Conservation (phyloP, 225 moss, liverwort and hornwort species). For the Polytrichum formosum region DNA sequence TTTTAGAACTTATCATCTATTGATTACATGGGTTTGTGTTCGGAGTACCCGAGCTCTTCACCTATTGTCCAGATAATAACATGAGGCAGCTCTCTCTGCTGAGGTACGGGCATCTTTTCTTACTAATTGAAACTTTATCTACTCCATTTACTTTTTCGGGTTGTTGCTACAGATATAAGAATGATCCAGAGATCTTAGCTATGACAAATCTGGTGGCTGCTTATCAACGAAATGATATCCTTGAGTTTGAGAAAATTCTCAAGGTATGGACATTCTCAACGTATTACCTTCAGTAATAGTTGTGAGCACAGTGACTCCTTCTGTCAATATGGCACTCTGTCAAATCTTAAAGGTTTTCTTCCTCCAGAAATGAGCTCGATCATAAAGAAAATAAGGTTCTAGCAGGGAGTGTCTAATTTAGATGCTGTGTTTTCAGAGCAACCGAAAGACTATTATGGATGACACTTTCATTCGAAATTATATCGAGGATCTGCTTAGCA, state of each 20-base stretch:
- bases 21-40: no score
- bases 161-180: slow-evolving; percentile 75
- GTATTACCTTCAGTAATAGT: neutral
- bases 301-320: no score
- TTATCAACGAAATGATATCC: slow-evolving; percentile 98
- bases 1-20: no score
- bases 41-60: no score
- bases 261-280: slow-evolving; percentile 48
- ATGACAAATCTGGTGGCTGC: slow-evolving; percentile 99
- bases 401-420: neutral
- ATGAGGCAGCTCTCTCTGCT: no score
- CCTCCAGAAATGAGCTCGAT: no score
- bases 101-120: no score
- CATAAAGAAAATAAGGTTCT: no score
- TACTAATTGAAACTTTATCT: no score
- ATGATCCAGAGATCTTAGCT: slow-evolving; percentile 96
- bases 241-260: slow-evolving; percentile 98
- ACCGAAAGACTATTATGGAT: slow-evolving; percentile 99
- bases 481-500: slow-evolving; percentile 78
- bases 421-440: slow-evolving; percentile 45
- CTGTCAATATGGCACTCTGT: no score
- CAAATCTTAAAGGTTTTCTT: no score
- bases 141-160: neutral
- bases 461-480: slow-evolving; percentile 83
- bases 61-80: no score